Base-by-base conservation (phyloP, 306 rosid genomes). In the Trifolium pratense region DNA sequence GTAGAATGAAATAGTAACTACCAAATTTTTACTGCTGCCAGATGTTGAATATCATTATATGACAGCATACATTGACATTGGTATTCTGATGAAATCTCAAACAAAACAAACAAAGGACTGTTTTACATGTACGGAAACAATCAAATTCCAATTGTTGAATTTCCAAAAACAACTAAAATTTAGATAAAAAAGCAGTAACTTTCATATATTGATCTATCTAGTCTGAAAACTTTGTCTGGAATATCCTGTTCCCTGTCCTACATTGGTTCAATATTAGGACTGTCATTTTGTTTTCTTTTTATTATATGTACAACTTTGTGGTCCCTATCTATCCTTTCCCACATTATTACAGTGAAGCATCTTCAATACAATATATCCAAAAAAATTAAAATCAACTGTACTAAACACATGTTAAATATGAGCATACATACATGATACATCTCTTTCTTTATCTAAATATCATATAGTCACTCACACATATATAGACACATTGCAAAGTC, bases 201-300 rank as follows among this genome's bases (percentile, higher is more conserved):
- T 87, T 84, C 72, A 77, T 56, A 53, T 53, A 79, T 76, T 64
- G 79, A 74, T 83, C 13, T 63, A 74, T 83, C 13, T 63, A 80
- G 73, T 79, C 77, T 75, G 77, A 81, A 84, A 83, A 83, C 88
- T 59, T 79, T 82, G 91, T 89, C 92, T 89, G 96, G 93, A 87
- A 91, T 91, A 87, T 91, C 90, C 80, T 91, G 89, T 77, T 86
- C 89, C 67, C 65, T 86, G 91, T 74, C 97, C 90, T 86, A 79
- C 96, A 36, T 60, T 79, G 84, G 82, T 77, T 36, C 40, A 34
- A 29, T 37, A 21, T 75, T 79, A 78, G 70, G 76, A 82, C 67
- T 73, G 76, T 57, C 83, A 68, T 73, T 74, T 79, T 70, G 77
- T 81, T 77, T 6, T 55, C 61, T 55, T 29, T 21, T 21, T 6